Conservation (phyloP, 306 rosid genomes). For the Prinsepia uniflora region DNA sequence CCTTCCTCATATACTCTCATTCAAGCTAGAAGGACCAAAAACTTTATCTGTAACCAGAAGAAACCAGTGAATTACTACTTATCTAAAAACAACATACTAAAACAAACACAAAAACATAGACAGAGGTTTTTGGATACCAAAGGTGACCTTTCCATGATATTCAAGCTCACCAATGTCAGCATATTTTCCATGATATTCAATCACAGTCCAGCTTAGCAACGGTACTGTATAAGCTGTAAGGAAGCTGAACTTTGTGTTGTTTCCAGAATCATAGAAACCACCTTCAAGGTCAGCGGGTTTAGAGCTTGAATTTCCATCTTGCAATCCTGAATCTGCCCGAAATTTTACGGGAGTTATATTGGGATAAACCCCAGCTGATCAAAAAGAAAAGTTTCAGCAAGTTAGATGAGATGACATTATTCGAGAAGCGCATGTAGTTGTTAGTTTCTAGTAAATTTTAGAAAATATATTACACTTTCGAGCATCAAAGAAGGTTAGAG, state of each 20-base stretch:
- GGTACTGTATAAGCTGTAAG: conserved; percentile 76
- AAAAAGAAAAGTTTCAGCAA: neutral
- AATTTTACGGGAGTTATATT: conserved; percentile 52
- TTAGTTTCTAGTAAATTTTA: neutral
- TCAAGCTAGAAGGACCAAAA: conserved; percentile 62
- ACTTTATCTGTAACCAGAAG: conserved; percentile 70
- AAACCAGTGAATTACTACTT: conserved; percentile 9
- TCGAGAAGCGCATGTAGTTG: neutral
- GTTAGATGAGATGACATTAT: neutral
- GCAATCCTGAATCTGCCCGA: conserved; percentile 67
- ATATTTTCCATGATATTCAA: conserved; percentile 72
- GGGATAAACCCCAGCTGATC: conserved; percentile 67
- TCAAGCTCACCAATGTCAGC: conserved; percentile 60
- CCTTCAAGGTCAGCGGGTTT: conserved; percentile 40
- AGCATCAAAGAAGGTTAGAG: conserved; percentile 74
- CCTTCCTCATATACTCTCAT: conserved; percentile 95
- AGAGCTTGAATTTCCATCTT: conserved; percentile 45
- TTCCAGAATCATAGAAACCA: conserved; percentile 93
- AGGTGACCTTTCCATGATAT: too few species aligned
- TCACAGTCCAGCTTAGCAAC: conserved; percentile 71
- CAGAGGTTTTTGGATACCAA: conserved; percentile 50
- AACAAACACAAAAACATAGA: neutral
- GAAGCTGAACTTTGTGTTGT: conserved; percentile 74
- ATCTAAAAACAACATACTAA: neutral
- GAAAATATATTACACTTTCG: conserved; percentile 52